Evolutionary conservation across 495 filamentous ascomycete genomes (phyloP).

Genomic region (Evansstolkia leycettana): DNA sequence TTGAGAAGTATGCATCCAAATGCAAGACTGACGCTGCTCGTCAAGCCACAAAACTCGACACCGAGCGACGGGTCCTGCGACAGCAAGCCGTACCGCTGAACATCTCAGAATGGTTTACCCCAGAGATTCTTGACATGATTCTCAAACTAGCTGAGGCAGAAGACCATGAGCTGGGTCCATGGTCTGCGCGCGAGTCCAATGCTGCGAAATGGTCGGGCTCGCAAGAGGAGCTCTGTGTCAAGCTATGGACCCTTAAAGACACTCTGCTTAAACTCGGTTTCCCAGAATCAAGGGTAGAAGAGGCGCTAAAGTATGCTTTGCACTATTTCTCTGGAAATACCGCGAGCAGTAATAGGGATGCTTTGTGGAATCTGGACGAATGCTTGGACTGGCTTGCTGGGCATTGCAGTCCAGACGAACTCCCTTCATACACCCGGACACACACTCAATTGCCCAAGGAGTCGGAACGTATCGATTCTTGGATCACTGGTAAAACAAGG

Average conservation of each 20-base stretch:
- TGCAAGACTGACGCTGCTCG: conserved; percentile 53
- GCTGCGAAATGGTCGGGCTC: conserved; percentile 20
- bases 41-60: conserved; percentile 60
- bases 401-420: conserved; percentile 51
- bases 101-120: conserved; percentile 65
- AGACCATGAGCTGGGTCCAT: conserved; percentile 23
- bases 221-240: conserved; percentile 63
- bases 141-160: conserved; percentile 42
- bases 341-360: conserved; percentile 41
- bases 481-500: conserved; percentile 29
- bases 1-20: conserved; percentile 69
- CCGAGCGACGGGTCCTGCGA: conserved; percentile 65
- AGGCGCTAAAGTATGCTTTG: conserved; percentile 53
- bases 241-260: conserved; percentile 70
- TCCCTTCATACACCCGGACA: conserved; percentile 53
- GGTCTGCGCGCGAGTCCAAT: conserved; percentile 14
- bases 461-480: conserved; percentile 24
- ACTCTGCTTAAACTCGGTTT: conserved; percentile 58
- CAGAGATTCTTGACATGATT: conserved; percentile 65
- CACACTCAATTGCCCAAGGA: conserved; percentile 21
- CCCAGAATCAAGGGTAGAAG: conserved; percentile 44
- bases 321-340: conserved; percentile 41
- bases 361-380: conserved; percentile 75
- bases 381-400: conserved; percentile 77
- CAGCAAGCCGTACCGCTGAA: conserved; percentile 57